Conservation (phyloP, 2,329 filamentous ascomycete species). For the Neofusicoccum sp. region DNA sequence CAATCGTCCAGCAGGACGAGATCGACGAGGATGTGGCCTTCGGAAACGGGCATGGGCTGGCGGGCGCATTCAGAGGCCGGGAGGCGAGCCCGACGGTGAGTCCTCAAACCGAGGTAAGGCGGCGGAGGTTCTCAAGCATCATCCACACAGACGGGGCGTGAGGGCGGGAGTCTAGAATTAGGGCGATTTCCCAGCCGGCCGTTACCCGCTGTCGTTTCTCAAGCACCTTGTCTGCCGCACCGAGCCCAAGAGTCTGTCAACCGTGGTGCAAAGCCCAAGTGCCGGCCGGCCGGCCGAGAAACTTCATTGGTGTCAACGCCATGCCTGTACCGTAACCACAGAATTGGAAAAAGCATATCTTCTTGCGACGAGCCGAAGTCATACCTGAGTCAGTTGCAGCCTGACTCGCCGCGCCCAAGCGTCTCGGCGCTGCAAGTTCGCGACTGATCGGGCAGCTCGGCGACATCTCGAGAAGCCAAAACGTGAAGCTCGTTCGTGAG, state of each 20-base stretch:
- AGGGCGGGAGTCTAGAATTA: not conserved
- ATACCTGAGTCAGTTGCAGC: not conserved
- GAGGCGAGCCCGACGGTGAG: constrained; percentile 1
- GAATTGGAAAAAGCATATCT: constrained; percentile 8
- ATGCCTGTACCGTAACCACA: constrained; percentile 4
- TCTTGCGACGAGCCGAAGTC: not conserved
- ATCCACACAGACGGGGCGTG: not conserved
- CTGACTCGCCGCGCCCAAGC: not conserved
- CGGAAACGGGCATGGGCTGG: constrained; percentile 18
- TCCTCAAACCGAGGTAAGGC: constrained; percentile 1
- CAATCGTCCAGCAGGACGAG: constrained; percentile 51
- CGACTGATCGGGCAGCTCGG: not conserved
- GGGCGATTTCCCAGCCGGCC: not conserved
- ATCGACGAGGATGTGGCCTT: constrained; percentile 44
- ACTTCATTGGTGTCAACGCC: not conserved
- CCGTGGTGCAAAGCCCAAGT: not conserved
- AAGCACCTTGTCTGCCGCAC: too few species aligned
- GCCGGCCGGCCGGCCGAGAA: constrained; percentile 5
- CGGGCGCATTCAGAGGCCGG: constrained; percentile 5
- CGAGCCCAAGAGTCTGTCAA: not conserved
- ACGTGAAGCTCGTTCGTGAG: not conserved
- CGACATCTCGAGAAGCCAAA: not conserved
- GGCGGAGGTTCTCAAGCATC: constrained; percentile 15
- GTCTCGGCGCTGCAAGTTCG: not conserved
- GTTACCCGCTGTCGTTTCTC: constrained; percentile 9